These are phyloP conservation scores for Westerdykella sp. DNA, from an alignment of 2,329 filamentous ascomycete genomes.

Conservation along the genomic window DNA sequence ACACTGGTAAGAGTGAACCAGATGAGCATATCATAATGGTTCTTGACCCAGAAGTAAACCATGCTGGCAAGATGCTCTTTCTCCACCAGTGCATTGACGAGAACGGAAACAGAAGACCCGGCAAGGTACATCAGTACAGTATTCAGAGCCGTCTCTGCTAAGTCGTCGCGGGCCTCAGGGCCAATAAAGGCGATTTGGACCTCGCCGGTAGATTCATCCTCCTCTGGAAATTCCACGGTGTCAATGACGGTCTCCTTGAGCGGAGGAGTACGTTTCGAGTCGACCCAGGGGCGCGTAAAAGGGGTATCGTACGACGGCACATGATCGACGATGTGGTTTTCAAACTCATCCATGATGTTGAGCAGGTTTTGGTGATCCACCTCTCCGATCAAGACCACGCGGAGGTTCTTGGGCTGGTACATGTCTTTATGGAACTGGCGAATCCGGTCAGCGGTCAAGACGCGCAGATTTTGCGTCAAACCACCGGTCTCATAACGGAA, in stretches of 20 bases:
- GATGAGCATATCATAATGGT: conserved; percentile 74
- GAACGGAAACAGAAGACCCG: conserved; percentile 83
- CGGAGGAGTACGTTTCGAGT: conserved; percentile 70
- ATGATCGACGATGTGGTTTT: conserved; percentile 74
- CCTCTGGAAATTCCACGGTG: conserved; percentile 86
- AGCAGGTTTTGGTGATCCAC: conserved; percentile 77
- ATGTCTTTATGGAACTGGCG: conserved; percentile 92
- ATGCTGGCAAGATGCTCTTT: conserved; percentile 86
- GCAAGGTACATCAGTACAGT: conserved; percentile 80
- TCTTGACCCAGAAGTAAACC: conserved; percentile 72
- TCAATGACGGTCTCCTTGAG: conserved; percentile 68
- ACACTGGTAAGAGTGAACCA: conserved; percentile 83
- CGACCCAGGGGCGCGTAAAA: conserved; percentile 86
- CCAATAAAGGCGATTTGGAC: conserved; percentile 82
- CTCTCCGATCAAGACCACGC: conserved; percentile 85
- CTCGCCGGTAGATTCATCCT: conserved; percentile 90
- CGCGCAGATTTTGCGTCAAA: conserved; percentile 84
- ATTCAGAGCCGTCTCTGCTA: conserved; percentile 62
- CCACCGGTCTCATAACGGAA: conserved; percentile 98
- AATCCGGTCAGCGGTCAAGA: conserved; percentile 81
- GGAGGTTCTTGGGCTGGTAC: conserved; percentile 96
- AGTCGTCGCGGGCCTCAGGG: conserved; percentile 66
- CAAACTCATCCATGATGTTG: conserved; percentile 77
- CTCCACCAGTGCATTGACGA: conserved; percentile 90
- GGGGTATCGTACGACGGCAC: conserved; percentile 69